Conservation (phyloP, 441 rosid genomes). For the Kokia cookei region DNA sequence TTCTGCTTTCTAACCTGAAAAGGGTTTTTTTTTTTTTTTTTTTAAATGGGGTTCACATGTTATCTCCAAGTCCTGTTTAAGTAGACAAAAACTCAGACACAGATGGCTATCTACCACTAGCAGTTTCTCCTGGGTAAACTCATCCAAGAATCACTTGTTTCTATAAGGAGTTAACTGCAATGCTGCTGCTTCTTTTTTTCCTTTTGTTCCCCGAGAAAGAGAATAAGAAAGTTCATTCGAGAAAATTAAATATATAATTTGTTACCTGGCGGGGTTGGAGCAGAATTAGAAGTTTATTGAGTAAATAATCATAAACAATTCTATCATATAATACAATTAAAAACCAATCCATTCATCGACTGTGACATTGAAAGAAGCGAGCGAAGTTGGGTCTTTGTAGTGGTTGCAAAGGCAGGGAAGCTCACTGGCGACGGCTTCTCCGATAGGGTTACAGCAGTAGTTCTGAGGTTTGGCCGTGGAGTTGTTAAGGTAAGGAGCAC, state of each 20-base stretch:
- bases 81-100: too few species aligned
- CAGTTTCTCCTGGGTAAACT: neutral
- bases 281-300: neutral
- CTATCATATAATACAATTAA: neutral
- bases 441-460: constrained; percentile 46
- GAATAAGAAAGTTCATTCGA: neutral
- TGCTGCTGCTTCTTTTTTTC: neutral
- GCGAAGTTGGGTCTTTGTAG: constrained; percentile 33
- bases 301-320: neutral
- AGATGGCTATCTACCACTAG: too few species aligned
- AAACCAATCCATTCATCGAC: neutral
- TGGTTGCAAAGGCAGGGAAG: constrained; percentile 50
- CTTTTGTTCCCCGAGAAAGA: neutral
- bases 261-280: neutral
- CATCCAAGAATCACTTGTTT: neutral
- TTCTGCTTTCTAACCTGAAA: too few species aligned
- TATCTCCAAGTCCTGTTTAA: too few species aligned
- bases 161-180: neutral
- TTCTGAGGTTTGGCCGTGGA: constrained; percentile 33
- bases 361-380: constrained; percentile 13
- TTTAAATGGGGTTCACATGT: too few species aligned
- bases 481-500: constrained; percentile 28
- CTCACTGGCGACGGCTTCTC: constrained; percentile 27
- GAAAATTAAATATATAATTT: neutral
- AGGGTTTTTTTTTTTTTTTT: too few species aligned